Evolutionary conservation across 2,329 filamentous ascomycete species (phyloP), one percentile per base, ranked within the genome.

Genomic region (Hypomyces perniciosus): DNA sequence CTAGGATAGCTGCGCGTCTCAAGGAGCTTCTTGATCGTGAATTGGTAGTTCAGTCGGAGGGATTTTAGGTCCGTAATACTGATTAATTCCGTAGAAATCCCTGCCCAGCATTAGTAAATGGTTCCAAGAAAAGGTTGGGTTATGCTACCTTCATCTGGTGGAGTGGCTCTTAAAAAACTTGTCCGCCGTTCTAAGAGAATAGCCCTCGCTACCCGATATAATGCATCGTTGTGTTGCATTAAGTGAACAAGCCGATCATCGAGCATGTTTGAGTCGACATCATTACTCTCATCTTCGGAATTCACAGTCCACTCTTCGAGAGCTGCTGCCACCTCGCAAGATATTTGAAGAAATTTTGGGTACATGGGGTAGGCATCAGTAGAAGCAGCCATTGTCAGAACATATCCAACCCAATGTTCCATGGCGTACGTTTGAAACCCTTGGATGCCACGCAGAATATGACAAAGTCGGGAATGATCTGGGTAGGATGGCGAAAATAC

Each of bases 351-450:
- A 38, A n/a, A 38, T 12, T 10, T 10, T 12, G 35, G 12, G 12
- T 6, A 10, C 35, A 13, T 13, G 13, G 35, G 13, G 9, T 10
- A 38, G 12, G 13, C n/a, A 35, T 34, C 13, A 12, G 44, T 46
- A 1, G 31, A 26, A 20, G 26, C 8, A 43, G 42, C 26, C 20
- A 31, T 39, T 2, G 43, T 37, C 6, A 57, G 38, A 8, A 56
- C 4, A 28, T 49, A 55, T 2, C 53, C 51, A 4, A 26, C 12
- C 54, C 54, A 56, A n/a, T 42, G 40, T 7, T 51, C 37, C 4
- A 41, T 50, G 4, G 54, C 54, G 30, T 56, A 54, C 12, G 41
- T 38, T 9, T 54, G 52, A 20, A 56, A 53, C 4, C 46, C 46
- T 31, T 53, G 50, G 20, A 42, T 9, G 9, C 54, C 50, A 12